Base-by-base conservation (phyloP, 2,329 filamentous ascomycete genomes). In the Atkinsonella hypoxylon region DNA sequence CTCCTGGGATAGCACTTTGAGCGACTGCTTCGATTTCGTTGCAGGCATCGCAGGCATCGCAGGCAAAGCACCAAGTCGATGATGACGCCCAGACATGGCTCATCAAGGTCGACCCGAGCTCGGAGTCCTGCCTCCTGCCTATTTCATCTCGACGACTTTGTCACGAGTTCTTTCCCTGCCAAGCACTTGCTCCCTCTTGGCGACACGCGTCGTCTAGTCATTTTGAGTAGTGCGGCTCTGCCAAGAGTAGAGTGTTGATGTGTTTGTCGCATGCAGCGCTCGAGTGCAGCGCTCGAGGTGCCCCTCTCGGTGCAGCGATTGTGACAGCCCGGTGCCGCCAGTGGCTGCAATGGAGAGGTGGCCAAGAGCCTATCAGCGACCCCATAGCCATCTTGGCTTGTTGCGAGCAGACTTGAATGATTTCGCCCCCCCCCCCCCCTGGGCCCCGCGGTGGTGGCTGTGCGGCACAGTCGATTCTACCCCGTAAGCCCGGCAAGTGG, bases 201-300 rank as follows among this genome's bases (percentile, higher is more conserved):
- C 49, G 30, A 39, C 36, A 32, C 43, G 43, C 49, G 44, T 47
- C 44, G 38, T 9, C 49, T 43, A 50, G 43, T 50, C 49, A 18
- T 47, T 36, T 8, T 15, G 34, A 43, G 15, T 9, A 13, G 6
- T n/a, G 4, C 38, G 6, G 9, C n/a, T 22, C 39, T 32, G 49
- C 43, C 44, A 47, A 47, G 43, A 42, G n/a, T 4, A 17, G 7
- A 17, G 12, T 4, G n/a, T n/a, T n/a, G n/a, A 30, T 13, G 22
- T 18, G 15, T 8, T 13, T 42, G 46, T 15, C 17, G 26, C n/a
- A 13, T 11, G 30, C 26, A 32, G n/a, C n/a, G n/a, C n/a, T n/a
- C n/a, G n/a, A n/a, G n/a, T n/a, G n/a, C n/a, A 45, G 26, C 20
- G 17, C 17, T n/a, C 34, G 15, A 36, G 34, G 34, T 36, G 34